Percentiles rank a stretch among this genome's conserved stretches.
Conservation (phyloP, 2,329 filamentous ascomycete species). For the Reticulascus tulasneorum region DNA sequence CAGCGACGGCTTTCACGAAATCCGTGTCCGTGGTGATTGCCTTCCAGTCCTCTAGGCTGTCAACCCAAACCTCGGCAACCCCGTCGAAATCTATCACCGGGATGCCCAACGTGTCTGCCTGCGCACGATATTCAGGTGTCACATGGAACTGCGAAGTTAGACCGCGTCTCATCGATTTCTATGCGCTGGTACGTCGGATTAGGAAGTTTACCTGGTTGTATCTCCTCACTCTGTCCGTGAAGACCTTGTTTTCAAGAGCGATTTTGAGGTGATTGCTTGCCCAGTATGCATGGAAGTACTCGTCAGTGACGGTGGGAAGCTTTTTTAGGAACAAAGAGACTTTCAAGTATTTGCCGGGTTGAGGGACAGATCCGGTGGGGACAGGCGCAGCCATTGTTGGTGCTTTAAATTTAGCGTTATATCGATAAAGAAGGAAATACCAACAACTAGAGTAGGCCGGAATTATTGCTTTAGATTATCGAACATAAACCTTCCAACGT, state of each 20-base stretch:
- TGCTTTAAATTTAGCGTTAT: too few species aligned
- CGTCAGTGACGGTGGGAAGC: slow-evolving; percentile 21
- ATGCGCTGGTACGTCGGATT: too few species aligned
- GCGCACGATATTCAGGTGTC: slow-evolving; percentile 6
- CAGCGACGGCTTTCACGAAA: slow-evolving; percentile 4
- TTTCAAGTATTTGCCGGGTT: slow-evolving; percentile 15
- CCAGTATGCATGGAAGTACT: slow-evolving; percentile 25
- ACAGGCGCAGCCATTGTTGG: neutral
- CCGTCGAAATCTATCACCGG: slow-evolving; percentile 14
- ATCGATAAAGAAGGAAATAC: too few species aligned
- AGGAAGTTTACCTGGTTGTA: slow-evolving; percentile 4
- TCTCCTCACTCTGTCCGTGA: slow-evolving; percentile 14
- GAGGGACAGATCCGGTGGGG: slow-evolving; percentile 7
- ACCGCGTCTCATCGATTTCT: neutral
- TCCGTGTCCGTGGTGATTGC: slow-evolving; percentile 3
- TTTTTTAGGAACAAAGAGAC: slow-evolving; percentile 22
- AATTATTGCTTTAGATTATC: too few species aligned
- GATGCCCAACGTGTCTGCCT: slow-evolving; percentile 3
- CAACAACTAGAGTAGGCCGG: too few species aligned
- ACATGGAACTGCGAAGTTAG: slow-evolving; percentile 8
- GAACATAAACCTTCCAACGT: too few species aligned
- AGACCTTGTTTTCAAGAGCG: slow-evolving; percentile 19
- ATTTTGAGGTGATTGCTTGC: slow-evolving; percentile 20
- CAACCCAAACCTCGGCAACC: slow-evolving; percentile 12
- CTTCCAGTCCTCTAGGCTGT: slow-evolving; percentile 10